Evolutionary conservation across 169 alveolate genomes (phyloP), one percentile per base, ranked within the genome.

Genomic region (Plasmodium gonderi): DNA sequence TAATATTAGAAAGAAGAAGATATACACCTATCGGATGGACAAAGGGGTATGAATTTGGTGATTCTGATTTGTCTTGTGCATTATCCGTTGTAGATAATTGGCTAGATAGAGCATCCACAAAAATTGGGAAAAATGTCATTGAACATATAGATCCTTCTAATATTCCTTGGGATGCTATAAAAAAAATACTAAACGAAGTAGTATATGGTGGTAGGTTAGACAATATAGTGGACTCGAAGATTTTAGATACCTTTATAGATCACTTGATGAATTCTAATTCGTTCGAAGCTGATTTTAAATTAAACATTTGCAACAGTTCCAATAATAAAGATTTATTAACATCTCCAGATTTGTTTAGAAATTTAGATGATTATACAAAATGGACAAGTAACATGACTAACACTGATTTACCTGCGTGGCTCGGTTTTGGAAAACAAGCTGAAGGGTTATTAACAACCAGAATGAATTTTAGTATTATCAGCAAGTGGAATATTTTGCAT

Each of bases 1-100:
- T 99, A 6, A 96, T 98, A 11, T 96, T 98, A 51, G 99, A 99
- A 92, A 96, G 99, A 81, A 97, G 99, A 64, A 97, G 99, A 96
- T 99, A 98, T 94, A 97, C 98, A 17, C 99, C 99, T 44, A 96
- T 98, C 54, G 99, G 99, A 23, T 99, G 99, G 99, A 98, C 99
- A 78, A 98, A 98, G 91, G 95, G 94, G 69, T 98, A 98, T 94
- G 99, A 98, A 95, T 99, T 99, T 96, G 98, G 98, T 94, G 99
- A 98, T 93, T 97, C 99, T 44, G 99, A 99, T 97, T 97, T 98
- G 94, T 95, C 97, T 92, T 98, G 99, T 76, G 98, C 99, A 49
- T 97, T 98, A 74, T 97, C 98, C 91, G 96, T 98, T 29, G 96
- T 98, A 44, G 99, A 98, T 95, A 97, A 97, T 89, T 98, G 99